Conservation (phyloP, 116 monocot species). For the Thalassia testudinum region DNA sequence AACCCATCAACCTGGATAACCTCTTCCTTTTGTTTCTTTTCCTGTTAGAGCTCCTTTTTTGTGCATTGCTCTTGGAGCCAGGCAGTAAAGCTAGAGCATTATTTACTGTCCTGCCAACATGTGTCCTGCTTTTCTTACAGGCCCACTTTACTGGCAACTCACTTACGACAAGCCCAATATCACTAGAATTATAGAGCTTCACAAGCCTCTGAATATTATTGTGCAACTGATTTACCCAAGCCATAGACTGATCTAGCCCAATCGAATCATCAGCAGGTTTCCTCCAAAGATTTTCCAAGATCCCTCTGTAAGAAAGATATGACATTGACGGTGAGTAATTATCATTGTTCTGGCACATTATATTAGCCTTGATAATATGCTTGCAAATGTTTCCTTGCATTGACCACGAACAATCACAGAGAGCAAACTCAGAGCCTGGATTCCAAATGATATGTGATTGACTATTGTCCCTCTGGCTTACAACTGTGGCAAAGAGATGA, state of each 20-base stretch:
- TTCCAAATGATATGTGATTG: slow-evolving; percentile 65
- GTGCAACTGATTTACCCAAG: slow-evolving; percentile 51
- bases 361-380: slow-evolving; percentile 78
- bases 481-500: no score
- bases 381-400: slow-evolving; percentile 88
- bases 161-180: slow-evolving; percentile 36
- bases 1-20: slow-evolving; percentile 15
- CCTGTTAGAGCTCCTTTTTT: slow-evolving; percentile 17
- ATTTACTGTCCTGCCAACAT: slow-evolving; percentile 22
- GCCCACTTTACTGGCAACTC: slow-evolving; percentile 62
- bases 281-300: slow-evolving; percentile 50
- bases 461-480: no score
- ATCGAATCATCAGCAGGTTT: slow-evolving; percentile 67
- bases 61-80: slow-evolving; percentile 3
- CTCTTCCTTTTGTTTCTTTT: slow-evolving; percentile 56
- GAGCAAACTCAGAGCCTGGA: slow-evolving; percentile 74
- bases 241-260: slow-evolving; percentile 59
- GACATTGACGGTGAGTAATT: slow-evolving; percentile 36
- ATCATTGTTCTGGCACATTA: slow-evolving; percentile 23
- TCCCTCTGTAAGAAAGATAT: slow-evolving; percentile 31
- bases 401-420: slow-evolving; percentile 91
- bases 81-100: slow-evolving; percentile 15
- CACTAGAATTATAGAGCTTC: slow-evolving; percentile 32
- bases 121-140: slow-evolving; percentile 52
- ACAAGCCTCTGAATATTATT: slow-evolving; percentile 40